Evolutionary conservation across 371 early-diverging fungal genomes (phyloP), one percentile per base, ranked within the genome.

Genomic region (Fennellomyces sp.): DNA sequence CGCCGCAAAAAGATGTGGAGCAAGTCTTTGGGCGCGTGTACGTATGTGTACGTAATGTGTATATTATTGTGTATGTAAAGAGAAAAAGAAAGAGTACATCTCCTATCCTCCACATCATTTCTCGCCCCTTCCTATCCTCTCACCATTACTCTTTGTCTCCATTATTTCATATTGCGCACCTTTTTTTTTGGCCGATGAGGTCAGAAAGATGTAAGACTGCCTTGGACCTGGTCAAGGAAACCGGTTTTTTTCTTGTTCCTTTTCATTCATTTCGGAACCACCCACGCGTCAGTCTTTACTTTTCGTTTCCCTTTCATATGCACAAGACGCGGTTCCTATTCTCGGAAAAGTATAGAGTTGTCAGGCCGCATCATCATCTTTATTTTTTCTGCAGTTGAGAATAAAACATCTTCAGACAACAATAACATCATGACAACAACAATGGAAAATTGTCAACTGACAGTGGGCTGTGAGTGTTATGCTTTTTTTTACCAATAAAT

Each of bases 391-490:
- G 45, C 45, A 45, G 45, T 45, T 25, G 23, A n/a, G 21, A 45
- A 45, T 45, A 45, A 45, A 45, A 45, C 45, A 45, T 45, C 45
- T 45, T 45, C 17, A 17, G 23, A 45, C 45, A 45, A 45, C 45
- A 21, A 45, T 45, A 45, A 45, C 45, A 45, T 25, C 21, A 45
- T 45, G 45, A 45, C 45, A 45, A 45, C 45, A 45, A 45, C 45
- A 42, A 38, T 21, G 25, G n/a, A 42, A 6, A 42, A 39, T 39
- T 39, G 39, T 39, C 39, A 39, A 39, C n/a, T 39, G 39, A 39
- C 39, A 39, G 17, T 39, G 15, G 5, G 17, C 5, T 45, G n/a
- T n/a, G n/a, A n/a, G n/a, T n/a, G n/a, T n/a, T n/a, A n/a, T n/a
- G n/a, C n/a, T n/a, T n/a, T n/a, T n/a, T n/a, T n/a, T n/a, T n/a